Evolutionary conservation across 176 grass and related monocot species (phyloP), one percentile per base, ranked within the genome.

Genomic region (Carex kokanica): DNA sequence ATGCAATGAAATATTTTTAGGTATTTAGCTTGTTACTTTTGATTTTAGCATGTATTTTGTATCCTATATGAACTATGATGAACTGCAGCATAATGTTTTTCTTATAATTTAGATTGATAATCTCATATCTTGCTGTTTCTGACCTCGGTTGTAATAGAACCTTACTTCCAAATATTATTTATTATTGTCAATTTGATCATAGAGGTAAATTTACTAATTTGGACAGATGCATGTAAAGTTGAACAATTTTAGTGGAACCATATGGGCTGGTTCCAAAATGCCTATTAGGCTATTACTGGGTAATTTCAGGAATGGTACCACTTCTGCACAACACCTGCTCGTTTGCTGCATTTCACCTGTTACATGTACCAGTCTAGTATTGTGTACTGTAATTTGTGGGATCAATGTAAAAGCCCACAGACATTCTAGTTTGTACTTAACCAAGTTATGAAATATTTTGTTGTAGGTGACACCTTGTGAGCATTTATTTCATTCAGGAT

Each of bases 401-500:
- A 75, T 53, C 27, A 8, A 53, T 74, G 69, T 45, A 49, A 12
- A 74, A 16, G 71, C 13, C 47, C 12, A 14, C 71, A 27, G 47
- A 56, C 6, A 17, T 56, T 74, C 13, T 56, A 18, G 1, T 78
- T 56, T 18, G 73, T 56, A 78, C 73, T 78, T 47, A 62, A 63
- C 43, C n/a, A 63, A 60, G 38, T 45, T 53, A 1, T 74, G 2
- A 64, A 63, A 43, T 74, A n/a, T 75, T 41, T 29, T 88, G 47
- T 6, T 85, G 17, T 73, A 98, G 95, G 95, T 98, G 49, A 92
- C 95, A 79, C 95, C 95, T 84, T 98, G 95, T 15, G 95, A 98
- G 83, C 95, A 98, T 91, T 91, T 90, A 81, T 98, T 98, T 87
- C 95, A 98, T 88, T 91, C 95, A 14, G 93, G 95, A 29, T 98